Evolutionary conservation across 352 stramenopile genomes (phyloP), one percentile per base, ranked within the genome.

Genomic region (Pythium chondricola): DNA sequence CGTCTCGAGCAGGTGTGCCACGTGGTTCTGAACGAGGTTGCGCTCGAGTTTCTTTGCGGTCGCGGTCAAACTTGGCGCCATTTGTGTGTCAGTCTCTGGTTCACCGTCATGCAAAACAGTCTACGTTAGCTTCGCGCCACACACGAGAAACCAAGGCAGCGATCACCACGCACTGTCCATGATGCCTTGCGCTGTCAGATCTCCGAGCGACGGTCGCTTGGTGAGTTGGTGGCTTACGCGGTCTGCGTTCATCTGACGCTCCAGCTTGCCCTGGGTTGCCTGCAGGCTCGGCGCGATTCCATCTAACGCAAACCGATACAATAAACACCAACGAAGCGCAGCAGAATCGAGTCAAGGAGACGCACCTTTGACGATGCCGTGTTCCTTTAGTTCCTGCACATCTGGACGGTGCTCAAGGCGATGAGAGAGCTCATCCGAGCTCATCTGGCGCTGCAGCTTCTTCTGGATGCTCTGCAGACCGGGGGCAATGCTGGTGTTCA

Each of bases 41-140:
- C 72, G 64, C 65, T 91, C 77, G 6, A 93, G 70, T 49, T 86
- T 81, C 61, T 91, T 87, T 10, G 79, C 77, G 4, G 79, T 88
- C 8, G 80, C 76, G 25, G 68, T 75, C 4, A 91, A 63, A 48
- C 71, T 81, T 10, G 79, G 69, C 1, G 79, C 79, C 36, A 91
- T 39, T 13, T 83, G 61, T 3, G 66, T 61, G 40, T 77, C 75
- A 2, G 70, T 69, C 41, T 88, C 69, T 78, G 27, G 20, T 4
- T 2, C 2, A 25, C 24, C n/a, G n/a, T n/a, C n/a, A n/a, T n/a
- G n/a, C n/a, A n/a, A n/a, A n/a, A n/a, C n/a, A n/a, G n/a, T n/a
- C n/a, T n/a, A n/a, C n/a, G n/a, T n/a, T n/a, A n/a, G n/a, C n/a
- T n/a, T n/a, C n/a, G n/a, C n/a, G n/a, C n/a, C n/a, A n/a, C n/a